These are phyloP conservation scores for Arxiozyma slooffiae DNA, from an alignment of 1,139 yeast species.

Conservation along the genomic window DNA sequence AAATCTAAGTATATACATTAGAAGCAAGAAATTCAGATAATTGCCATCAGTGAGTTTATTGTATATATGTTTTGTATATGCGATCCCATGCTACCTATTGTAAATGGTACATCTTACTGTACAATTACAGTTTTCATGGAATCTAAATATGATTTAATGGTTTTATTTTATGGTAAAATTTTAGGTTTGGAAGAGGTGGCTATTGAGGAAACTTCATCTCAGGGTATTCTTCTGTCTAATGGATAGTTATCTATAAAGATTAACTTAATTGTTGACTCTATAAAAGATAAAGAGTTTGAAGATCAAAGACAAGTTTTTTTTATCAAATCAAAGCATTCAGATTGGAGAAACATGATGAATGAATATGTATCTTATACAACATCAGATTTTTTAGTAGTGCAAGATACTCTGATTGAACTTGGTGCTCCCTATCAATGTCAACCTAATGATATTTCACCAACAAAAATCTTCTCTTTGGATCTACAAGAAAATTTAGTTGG, in stretches of 20 bases:
- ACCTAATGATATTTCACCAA: conserved; percentile 54
- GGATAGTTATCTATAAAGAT: conserved; percentile 16
- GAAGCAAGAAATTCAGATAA: neutral
- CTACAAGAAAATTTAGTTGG: conserved; percentile 50
- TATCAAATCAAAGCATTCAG: conserved; percentile 13
- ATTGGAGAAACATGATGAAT: conserved; percentile 31
- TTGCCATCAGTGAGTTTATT: too few relatives aligned
- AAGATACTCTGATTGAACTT: conserved; percentile 17
- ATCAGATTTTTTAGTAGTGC: conserved; percentile 21
- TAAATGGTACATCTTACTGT: conserved; percentile 27
- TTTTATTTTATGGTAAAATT: conserved; percentile 20
- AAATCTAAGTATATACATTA: too few relatives aligned
- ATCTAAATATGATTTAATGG: conserved; percentile 15
- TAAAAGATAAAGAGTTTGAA: conserved; percentile 5
- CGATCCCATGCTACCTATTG: conserved; percentile 16
- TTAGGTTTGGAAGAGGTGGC: conserved; percentile 14
- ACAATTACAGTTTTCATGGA: conserved; percentile 22
- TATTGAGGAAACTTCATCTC: neutral
- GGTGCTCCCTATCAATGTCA: conserved; percentile 27
- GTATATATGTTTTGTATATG: neutral
- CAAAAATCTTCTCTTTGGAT: conserved; percentile 55
- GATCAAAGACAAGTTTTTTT: conserved; percentile 9
- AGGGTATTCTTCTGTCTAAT: conserved; percentile 11
- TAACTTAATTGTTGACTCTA: conserved; percentile 13
- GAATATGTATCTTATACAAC: conserved; percentile 28